Evolutionary conservation across 2,329 filamentous ascomycete species (phyloP).

Genomic region (Ophiostoma triangulosporum): DNA sequence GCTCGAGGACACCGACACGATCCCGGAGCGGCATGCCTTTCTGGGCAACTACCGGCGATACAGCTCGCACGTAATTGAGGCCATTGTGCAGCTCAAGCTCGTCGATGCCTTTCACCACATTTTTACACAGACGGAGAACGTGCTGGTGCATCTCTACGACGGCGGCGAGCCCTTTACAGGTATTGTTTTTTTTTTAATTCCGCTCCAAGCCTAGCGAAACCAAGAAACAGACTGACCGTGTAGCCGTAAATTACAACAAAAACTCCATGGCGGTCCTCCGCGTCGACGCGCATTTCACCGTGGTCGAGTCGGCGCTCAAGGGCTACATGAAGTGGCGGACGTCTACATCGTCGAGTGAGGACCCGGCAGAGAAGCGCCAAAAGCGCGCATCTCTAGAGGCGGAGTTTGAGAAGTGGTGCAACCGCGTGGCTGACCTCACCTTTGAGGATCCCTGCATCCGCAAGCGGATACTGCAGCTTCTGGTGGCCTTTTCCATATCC

Average conservation of each 20-base stretch:
- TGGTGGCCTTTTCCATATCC: constrained; percentile 73
- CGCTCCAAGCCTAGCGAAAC: not conserved
- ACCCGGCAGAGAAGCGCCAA: constrained; percentile 35
- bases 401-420: constrained; percentile 59
- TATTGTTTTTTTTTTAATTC: constrained; percentile 23
- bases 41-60: constrained; percentile 91
- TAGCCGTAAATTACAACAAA: constrained; percentile 44
- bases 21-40: constrained; percentile 88
- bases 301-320: constrained; percentile 78
- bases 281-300: constrained; percentile 78
- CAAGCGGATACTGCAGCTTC: constrained; percentile 67
- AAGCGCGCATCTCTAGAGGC: constrained; percentile 45
- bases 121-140: constrained; percentile 60
- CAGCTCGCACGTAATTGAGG: constrained; percentile 75
- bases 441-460: constrained; percentile 77
- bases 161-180: constrained; percentile 53
- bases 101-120: constrained; percentile 81
- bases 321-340: constrained; percentile 70
- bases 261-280: constrained; percentile 59
- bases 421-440: constrained; percentile 52
- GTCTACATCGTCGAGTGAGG: constrained; percentile 4
- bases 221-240: not conserved
- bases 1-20: constrained; percentile 85
- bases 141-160: constrained; percentile 64
- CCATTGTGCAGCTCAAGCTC: constrained; percentile 67